Evolutionary conservation across 2,329 filamentous ascomycete species (phyloP).

Genomic region (Microsporum ferrugineum): DNA sequence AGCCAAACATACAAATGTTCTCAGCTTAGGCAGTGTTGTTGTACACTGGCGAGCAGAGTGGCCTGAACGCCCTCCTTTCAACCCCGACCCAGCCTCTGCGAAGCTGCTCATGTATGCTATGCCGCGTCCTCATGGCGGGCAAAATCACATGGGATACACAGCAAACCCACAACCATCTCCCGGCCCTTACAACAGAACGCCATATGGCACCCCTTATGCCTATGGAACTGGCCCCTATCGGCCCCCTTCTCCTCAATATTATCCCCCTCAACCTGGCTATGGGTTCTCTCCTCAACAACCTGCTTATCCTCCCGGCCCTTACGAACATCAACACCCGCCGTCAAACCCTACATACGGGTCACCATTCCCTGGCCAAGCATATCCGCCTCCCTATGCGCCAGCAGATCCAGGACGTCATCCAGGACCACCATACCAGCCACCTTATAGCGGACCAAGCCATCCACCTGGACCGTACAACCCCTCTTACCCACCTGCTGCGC

Average conservation of each 20-base stretch:
- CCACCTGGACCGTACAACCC: conserved; percentile 11
- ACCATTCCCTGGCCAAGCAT: conserved; percentile 16
- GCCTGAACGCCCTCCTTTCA: conserved; percentile 64
- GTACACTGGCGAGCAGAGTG: conserved; percentile 73
- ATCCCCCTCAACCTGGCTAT: conserved; percentile 15
- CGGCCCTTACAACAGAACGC: conserved; percentile 22
- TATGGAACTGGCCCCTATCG: conserved; percentile 21
- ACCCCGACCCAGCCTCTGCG: conserved; percentile 44
- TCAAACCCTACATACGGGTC: conserved; percentile 16
- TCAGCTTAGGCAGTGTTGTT: conserved; percentile 60
- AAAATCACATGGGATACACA: conserved; percentile 13
- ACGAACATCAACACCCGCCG: conserved; percentile 14
- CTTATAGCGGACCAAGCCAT: conserved; percentile 12
- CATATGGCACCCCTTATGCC: conserved; percentile 24
- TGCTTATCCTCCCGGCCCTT: conserved; percentile 14
- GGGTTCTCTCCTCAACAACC: conserved; percentile 16
- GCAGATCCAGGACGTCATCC: conserved; percentile 15
- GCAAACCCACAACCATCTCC: conserved; percentile 16
- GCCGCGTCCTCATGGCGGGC: conserved; percentile 18
- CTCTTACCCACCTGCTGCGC: conserved; percentile 7
- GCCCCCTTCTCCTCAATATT: conserved; percentile 24
- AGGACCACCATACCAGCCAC: conserved; percentile 14
- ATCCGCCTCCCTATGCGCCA: conserved; percentile 16
- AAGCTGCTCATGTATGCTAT: conserved; percentile 30
- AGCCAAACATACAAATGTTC: conserved; percentile 61